Base-by-base conservation (phyloP, 352 stramenopile species). In the Pythium insidiosum region DNA sequence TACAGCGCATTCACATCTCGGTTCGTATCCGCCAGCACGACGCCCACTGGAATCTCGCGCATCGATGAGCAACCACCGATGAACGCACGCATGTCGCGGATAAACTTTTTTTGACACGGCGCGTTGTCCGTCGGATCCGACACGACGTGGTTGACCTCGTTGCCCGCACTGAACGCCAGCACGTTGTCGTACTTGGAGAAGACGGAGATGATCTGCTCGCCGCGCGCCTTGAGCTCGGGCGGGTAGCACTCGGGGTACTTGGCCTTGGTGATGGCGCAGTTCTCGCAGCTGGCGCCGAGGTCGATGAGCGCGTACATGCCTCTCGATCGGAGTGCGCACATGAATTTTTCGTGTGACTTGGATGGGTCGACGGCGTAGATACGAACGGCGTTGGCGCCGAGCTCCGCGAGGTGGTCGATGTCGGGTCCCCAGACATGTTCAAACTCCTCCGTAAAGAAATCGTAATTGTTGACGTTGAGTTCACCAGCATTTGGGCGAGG, bases 111-210 rank as follows among this genome's bases (percentile, higher is more conserved):
- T 47, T 92, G 77, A 55, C 84, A 95, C 7, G 84, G 71, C 9
- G 73, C 78, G 40, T 94, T 92, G 9, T 61, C 56, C 9, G 46
- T 49, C 1, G 57, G 43, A 11, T 63, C 52, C 0, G 36, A 31
- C 6, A 80, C 63, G n/a, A 68, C 61, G 42, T 91, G 62, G 48
- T 91, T 92, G 22, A 89, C 55, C 55, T 94, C 82, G 56, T 94
- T 94, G 28, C 80, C 82, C 4, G 64, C 77, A 42, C 73, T 86
- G 53, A 89, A 87, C 7, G 47, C 77, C 31, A 95, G 34, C 2
- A 84, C 62, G 51, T 95, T 95, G 67, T 83, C 67, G 50, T 94
- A 95, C 47, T 85, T 73, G 11, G 84, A 64, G 45, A 95, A 95
- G 20, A 64, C 66, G 12, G 65, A 58, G 48, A 94, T 87, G 43